Evolutionary conservation across 805 yeast genomes (phyloP).

Genomic region (Candida sithepensis): DNA sequence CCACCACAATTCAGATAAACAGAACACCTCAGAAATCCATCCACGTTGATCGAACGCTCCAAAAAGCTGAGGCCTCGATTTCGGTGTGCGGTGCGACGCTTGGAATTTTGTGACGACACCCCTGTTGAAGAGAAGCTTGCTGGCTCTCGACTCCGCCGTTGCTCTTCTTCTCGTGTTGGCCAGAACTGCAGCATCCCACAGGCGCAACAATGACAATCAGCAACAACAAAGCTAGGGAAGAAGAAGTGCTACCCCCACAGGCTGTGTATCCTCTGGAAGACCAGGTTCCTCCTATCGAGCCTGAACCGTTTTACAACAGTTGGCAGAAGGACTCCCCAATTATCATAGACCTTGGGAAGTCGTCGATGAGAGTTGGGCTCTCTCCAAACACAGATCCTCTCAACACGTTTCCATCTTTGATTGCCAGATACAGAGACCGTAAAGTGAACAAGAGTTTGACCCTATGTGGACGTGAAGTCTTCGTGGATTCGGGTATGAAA

Average conservation of each 20-base stretch:
- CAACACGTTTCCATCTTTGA: conserved; percentile 62
- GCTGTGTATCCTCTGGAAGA: conserved; percentile 41
- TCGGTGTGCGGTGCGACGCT: background rate
- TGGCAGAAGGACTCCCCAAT: conserved; percentile 65
- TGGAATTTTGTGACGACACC: background rate
- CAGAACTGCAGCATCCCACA: background rate
- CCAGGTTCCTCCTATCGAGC: conserved; percentile 30
- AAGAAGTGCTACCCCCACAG: conserved; percentile 39
- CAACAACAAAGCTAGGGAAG: conserved; percentile 14
- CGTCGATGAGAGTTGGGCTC: conserved; percentile 56
- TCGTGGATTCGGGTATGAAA: conserved; percentile 63
- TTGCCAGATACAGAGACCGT: conserved; percentile 78
- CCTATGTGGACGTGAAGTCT: conserved; percentile 79
- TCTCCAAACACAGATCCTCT: conserved; percentile 45
- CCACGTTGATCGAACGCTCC: too few relatives aligned
- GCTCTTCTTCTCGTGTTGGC: background rate
- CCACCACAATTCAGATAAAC: too few relatives aligned
- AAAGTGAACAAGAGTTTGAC: conserved; percentile 59
- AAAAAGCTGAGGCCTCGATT: background rate
- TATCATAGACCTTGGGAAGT: conserved; percentile 83
- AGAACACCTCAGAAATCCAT: too few relatives aligned
- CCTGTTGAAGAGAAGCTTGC: too few relatives aligned
- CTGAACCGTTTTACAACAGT: conserved; percentile 45
- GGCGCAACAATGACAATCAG: background rate
- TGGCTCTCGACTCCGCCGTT: background rate